A percentile compares a stretch with the other conserved stretches of the same genome.
phyloP scores from a whole-genome alignment of 176 grass and related monocot genomes.

The Hordeum marinum region DNA sequence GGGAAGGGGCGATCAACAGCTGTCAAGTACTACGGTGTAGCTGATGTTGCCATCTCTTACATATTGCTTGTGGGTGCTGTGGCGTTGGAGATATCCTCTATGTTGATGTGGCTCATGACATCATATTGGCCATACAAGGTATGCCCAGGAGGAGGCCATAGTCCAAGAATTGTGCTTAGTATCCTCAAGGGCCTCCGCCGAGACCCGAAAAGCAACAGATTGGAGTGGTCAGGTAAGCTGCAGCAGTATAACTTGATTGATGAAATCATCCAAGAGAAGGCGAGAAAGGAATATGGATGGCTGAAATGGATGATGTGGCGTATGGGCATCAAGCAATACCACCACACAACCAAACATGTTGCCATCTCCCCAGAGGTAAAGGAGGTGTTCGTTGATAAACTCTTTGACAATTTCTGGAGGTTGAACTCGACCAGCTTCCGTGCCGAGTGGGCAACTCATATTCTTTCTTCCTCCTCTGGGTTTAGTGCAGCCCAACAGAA shows the following conservation, averaged over 20 bases:
- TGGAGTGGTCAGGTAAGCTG: background rate
- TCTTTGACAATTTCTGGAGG: accelerated
- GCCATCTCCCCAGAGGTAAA: background rate
- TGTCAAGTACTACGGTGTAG: background rate
- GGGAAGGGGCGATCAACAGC: background rate
- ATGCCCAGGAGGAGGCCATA: background rate
- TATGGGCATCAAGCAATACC: background rate
- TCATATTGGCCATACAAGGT: background rate
- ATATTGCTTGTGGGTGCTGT: background rate
- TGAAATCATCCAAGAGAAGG: background rate
- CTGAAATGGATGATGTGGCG: background rate
- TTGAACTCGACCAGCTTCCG: accelerated
- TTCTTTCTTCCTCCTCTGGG: background rate
- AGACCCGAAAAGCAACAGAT: background rate
- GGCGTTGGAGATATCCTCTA: background rate
- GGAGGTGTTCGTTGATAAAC: background rate
- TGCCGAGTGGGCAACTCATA: background rate
- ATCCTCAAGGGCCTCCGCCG: background rate
- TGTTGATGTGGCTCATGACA: background rate
- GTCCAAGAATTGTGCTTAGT: background rate
- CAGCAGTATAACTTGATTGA: background rate
- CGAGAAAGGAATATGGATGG: background rate
- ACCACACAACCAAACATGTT: background rate
- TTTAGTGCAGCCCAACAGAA: background rate
- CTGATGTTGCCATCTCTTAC: background rate